Base-by-base conservation (phyloP, 148 eudicot genomes). In the Cornus suecica region DNA sequence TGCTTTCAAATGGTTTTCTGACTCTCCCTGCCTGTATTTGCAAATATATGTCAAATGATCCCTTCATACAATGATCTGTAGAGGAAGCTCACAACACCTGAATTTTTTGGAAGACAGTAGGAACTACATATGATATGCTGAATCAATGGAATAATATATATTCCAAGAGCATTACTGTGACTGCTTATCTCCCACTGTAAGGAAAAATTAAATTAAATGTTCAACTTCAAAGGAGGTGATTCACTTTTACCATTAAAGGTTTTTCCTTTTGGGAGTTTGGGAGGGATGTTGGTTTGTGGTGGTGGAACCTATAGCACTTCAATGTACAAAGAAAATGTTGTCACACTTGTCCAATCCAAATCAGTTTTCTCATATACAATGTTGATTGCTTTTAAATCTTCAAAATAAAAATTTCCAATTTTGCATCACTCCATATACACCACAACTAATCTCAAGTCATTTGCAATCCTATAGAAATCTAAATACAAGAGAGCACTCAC, bases 401-500 rank as follows among this genome's bases (percentile, higher is more conserved):
- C 24, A n/a, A 56, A 9, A n/a, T n/a, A n/a, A 56, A 56, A 18
- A 56, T 18, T 13, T n/a, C 8, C 5, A 56, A 13, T 56, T 56
- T 56, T 4, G 24, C 23, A 56, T 0, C 20, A 56, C 2, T 56
- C 62, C 25, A 56, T 22, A 18, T 16, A 2, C 48, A 26, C 29
- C 25, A 26, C 29, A 68, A 67, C 48, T 32, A 67, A 60, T 22
- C 11, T 42, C 60, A 60, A 28, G 54, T 28, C 42, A 71, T n/a
- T 41, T 29, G 41, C 18, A 22, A 15, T 62, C 51, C 52, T 37
- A 34, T 62, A 63, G 58, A 64, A 10, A 30, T 25, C 42, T 8
- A 29, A 52, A n/a, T n/a, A 3, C 54, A 73, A 73, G 27, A 60
- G 16, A 60, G 74, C 30, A 72, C 6, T 73, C 56, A 73, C 76